Evolutionary conservation across 495 filamentous ascomycete genomes (phyloP).

Genomic region (Clohesyomyces aquaticus): DNA sequence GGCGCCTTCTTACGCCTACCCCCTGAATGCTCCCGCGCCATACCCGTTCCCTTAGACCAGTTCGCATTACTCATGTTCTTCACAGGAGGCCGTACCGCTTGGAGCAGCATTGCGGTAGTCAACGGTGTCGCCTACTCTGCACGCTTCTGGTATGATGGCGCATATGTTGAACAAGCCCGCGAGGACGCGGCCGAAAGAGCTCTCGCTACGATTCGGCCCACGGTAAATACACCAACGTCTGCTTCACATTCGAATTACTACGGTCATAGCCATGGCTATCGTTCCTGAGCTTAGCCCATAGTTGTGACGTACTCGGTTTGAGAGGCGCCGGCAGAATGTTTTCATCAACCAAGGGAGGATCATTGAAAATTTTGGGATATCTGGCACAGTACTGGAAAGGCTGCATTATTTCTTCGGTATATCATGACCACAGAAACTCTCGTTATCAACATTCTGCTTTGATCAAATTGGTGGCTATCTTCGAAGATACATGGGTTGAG

Average conservation of each 20-base stretch:
- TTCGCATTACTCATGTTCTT: background rate
- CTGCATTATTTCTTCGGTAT: background rate
- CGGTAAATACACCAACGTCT: background rate
- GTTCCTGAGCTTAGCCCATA: background rate
- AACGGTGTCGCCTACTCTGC: conserved; percentile 23
- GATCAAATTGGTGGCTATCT: too few species aligned
- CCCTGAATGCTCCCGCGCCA: background rate
- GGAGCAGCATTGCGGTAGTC: conserved; percentile 33
- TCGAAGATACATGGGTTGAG: too few species aligned
- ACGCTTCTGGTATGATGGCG: conserved; percentile 38
- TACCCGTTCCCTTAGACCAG: background rate
- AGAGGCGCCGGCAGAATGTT: too few species aligned
- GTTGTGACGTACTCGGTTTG: too few species aligned
- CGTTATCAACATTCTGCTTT: too few species aligned
- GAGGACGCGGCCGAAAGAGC: conserved; percentile 39
- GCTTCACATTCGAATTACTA: background rate
- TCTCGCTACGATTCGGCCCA: background rate
- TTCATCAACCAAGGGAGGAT: background rate
- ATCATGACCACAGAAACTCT: background rate
- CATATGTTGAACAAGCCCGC: conserved; percentile 25
- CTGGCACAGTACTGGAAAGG: background rate
- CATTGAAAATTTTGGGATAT: background rate
- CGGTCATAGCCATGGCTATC: background rate
- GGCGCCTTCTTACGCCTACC: background rate
- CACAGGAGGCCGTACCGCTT: conserved; percentile 41